phyloP scores from a whole-genome alignment of 805 yeast species.

The Brettanomyces sp. region DNA sequence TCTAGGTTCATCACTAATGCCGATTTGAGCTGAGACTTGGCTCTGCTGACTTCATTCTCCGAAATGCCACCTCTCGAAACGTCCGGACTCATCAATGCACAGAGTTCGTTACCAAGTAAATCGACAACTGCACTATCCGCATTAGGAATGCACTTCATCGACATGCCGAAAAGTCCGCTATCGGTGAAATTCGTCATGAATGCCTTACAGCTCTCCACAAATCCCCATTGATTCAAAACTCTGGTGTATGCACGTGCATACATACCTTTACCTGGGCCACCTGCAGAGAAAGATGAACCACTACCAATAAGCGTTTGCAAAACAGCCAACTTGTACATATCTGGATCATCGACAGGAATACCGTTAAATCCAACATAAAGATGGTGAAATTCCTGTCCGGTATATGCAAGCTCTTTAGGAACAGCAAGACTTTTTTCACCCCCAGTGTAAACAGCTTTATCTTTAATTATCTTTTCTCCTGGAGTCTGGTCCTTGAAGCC shows the following conservation, averaged over 20 bases:
- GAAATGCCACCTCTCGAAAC: constrained; percentile 53
- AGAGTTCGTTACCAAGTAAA: constrained; percentile 58
- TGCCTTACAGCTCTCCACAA: constrained; percentile 78
- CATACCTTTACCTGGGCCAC: constrained; percentile 99
- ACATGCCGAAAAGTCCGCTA: constrained; percentile 84
- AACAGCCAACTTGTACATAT: constrained; percentile 83
- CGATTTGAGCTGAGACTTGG: constrained; percentile 85
- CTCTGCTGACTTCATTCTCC: constrained; percentile 70
- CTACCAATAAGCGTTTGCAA: constrained; percentile 90
- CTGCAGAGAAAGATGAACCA: constrained; percentile 96
- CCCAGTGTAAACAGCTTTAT: constrained; percentile 46
- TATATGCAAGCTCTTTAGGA: constrained; percentile 48
- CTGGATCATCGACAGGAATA: constrained; percentile 70
- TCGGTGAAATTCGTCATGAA: constrained; percentile 88
- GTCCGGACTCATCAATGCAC: constrained; percentile 31
- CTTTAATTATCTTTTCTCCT: constrained; percentile 19
- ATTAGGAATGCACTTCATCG: constrained; percentile 75
- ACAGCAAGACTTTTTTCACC: constrained; percentile 48
- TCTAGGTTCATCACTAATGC: constrained; percentile 89
- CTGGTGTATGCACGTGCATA: constrained; percentile 87
- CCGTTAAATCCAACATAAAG: constrained; percentile 87
- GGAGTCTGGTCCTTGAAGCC: constrained; percentile 34
- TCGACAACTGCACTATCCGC: constrained; percentile 82
- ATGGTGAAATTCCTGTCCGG: constrained; percentile 70
- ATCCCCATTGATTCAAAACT: constrained; percentile 84